These are phyloP conservation scores for Cymbidium sinense DNA, from an alignment of 106 monocot species.

Conservation along the genomic window DNA sequence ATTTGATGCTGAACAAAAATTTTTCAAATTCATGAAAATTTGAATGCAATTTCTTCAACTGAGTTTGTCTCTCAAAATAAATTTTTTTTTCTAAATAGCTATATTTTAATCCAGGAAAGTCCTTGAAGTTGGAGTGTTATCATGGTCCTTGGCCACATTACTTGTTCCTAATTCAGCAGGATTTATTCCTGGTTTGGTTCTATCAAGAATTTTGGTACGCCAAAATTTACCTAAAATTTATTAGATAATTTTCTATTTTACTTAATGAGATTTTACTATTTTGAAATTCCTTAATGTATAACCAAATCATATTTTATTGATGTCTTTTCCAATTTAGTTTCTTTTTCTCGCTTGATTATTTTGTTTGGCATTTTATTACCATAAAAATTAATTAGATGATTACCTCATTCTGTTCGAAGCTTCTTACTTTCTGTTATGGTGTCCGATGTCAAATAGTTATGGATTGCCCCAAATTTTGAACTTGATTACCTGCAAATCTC, in stretches of 20 bases:
- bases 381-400: too few relatives aligned
- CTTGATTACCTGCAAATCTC: too few relatives aligned
- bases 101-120: slow-evolving; percentile 63
- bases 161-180: slow-evolving; percentile 82
- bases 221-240: not conserved
- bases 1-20: not conserved
- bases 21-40: not conserved
- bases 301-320: too few relatives aligned
- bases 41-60: not conserved
- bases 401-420: too few relatives aligned
- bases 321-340: too few relatives aligned
- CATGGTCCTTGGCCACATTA: slow-evolving; percentile 91
- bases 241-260: not conserved
- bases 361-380: too few relatives aligned
- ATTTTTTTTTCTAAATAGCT: slow-evolving; percentile 7
- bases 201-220: slow-evolving; percentile 91
- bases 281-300: not conserved
- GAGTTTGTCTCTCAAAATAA: not conserved
- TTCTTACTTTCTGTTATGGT: too few relatives aligned
- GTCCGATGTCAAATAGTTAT: too few relatives aligned
- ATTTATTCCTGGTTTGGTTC: slow-evolving; percentile 82
- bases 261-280: not conserved
- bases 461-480: too few relatives aligned
- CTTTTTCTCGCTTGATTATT: too few relatives aligned
- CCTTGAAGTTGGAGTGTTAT: slow-evolving; percentile 80